Base-by-base conservation (phyloP, 306 rosid species). In the Rosa rugosa region DNA sequence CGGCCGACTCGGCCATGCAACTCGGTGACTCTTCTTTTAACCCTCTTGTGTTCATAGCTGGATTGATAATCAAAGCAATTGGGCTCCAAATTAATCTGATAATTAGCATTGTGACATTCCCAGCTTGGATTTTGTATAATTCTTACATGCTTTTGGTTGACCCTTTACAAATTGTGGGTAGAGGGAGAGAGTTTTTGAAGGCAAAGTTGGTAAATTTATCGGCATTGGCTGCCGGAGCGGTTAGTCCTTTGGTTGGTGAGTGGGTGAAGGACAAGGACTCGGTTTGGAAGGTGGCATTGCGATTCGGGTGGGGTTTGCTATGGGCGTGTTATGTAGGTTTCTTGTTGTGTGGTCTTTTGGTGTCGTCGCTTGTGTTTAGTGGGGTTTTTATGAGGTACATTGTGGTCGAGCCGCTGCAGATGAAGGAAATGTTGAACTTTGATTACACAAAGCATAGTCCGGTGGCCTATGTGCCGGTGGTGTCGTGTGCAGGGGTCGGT, bases 391-490 rank as follows among this genome's bases (percentile, higher is more conserved):
- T 89, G 87, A 84, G 85, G 80, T 69, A 72, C 47, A 73, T 90
- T 16, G 93, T 86, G 69, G 89, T 86, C 72, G 85, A 89, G 80
- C 97, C 97, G 11, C 25, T 88, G 75, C 85, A 62, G 62, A 89
- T 84, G 74, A 88, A 84, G 71, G 89, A 92, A 54, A 76, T 76
- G 76, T 83, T 92, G 85, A 92, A 87, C 73, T 90, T 94, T 64
- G 94, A 94, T 81, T 90, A 89, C 80, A 87, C 89, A 2, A 89
- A 83, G 81, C 86, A 7, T 22, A 90, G 88, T 76, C 98, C 94
- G 0, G 91, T 89, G 8, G 96, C 97, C 0, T 89, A 83, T 78
- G 89, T 89, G 77, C 93, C 94, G 0, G 41, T 90, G 49, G 77
- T 77, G 16, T 84, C 90, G 3, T 77, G 96, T 71, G 76, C 84